Conservation (phyloP, 306 rosid species). For the Abrus precatorius region DNA sequence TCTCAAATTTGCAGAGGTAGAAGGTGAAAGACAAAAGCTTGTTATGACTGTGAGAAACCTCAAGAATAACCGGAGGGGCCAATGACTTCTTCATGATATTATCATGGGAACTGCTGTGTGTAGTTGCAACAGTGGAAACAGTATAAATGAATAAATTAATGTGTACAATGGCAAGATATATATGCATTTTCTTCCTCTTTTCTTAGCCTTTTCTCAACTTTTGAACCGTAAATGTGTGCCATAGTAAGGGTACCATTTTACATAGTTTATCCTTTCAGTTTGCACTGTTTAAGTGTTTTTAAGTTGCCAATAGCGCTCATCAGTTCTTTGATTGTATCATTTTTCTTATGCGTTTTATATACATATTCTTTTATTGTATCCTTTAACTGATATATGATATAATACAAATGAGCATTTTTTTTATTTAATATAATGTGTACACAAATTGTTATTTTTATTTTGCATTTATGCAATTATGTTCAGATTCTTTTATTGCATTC, state of each 20-base stretch:
- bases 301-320: constrained; percentile 45
- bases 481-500: constrained; percentile 1
- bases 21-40: constrained; percentile 97
- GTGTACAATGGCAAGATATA: constrained; percentile 56
- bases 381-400: constrained; percentile 39
- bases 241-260: constrained; percentile 50
- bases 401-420: constrained; percentile 39
- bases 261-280: constrained; percentile 42
- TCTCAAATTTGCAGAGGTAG: constrained; percentile 97
- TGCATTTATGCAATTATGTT: not conserved
- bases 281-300: constrained; percentile 40
- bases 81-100: constrained; percentile 44
- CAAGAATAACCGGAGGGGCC: constrained; percentile 69
- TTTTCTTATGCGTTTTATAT: constrained; percentile 26
- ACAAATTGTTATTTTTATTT: not conserved
- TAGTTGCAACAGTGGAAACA: constrained; percentile 34
- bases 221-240: constrained; percentile 48
- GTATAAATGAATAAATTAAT: constrained; percentile 62
- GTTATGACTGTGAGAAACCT: constrained; percentile 90
- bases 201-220: constrained; percentile 5
- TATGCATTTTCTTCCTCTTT: constrained; percentile 30
- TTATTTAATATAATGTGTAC: constrained; percentile 11
- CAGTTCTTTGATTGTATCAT: constrained; percentile 41
- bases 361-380: constrained; percentile 57
- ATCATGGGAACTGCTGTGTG: constrained; percentile 45